phyloP scores from a whole-genome alignment of 176 grass and related monocot species.

The Hyparrhenia diplandra region DNA sequence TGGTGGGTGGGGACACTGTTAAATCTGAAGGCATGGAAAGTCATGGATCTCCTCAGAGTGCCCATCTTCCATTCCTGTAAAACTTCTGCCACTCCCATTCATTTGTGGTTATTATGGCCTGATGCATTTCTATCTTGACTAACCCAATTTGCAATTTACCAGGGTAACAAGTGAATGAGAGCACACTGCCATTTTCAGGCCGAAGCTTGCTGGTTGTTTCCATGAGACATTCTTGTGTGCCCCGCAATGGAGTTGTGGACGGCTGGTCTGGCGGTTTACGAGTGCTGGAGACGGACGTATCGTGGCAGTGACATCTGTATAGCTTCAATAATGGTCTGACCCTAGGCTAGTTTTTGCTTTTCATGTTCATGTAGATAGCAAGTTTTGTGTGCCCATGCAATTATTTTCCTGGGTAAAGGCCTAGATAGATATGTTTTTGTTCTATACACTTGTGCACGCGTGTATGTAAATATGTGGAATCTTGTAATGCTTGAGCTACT shows the following conservation, averaged over 20 bases:
- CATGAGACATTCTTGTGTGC: conserved; percentile 19
- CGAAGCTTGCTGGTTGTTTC: conserved; percentile 38
- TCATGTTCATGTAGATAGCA: conserved; percentile 36
- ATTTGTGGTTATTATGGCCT: not conserved
- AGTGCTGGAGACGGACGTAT: not conserved
- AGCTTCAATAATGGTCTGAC: conserved; percentile 48
- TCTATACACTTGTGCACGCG: conserved; percentile 4
- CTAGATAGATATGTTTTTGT: conserved; percentile 26
- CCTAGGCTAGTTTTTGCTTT: conserved; percentile 45
- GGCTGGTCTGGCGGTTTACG: conserved; percentile 10
- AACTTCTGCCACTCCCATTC: not conserved
- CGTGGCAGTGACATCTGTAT: conserved; percentile 27
- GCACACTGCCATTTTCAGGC: not conserved
- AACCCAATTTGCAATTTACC: conserved; percentile 1
- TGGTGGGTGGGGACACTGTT: conserved; percentile 19
- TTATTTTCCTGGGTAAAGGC: conserved; percentile 20
- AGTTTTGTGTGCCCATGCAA: conserved; percentile 51
- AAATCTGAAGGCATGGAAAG: conserved; percentile 47
- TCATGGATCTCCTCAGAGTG: conserved; percentile 44
- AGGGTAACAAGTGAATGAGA: conserved; percentile 56
- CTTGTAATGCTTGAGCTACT: conserved; percentile 14
- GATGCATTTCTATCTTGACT: not conserved
- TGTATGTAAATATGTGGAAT: conserved; percentile 40
- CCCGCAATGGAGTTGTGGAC: conserved; percentile 10
- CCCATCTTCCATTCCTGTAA: conserved; percentile 59